These are phyloP conservation scores for Aspergillus quadrilineatus DNA, from an alignment of 2,329 filamentous ascomycete species.

Conservation along the genomic window DNA sequence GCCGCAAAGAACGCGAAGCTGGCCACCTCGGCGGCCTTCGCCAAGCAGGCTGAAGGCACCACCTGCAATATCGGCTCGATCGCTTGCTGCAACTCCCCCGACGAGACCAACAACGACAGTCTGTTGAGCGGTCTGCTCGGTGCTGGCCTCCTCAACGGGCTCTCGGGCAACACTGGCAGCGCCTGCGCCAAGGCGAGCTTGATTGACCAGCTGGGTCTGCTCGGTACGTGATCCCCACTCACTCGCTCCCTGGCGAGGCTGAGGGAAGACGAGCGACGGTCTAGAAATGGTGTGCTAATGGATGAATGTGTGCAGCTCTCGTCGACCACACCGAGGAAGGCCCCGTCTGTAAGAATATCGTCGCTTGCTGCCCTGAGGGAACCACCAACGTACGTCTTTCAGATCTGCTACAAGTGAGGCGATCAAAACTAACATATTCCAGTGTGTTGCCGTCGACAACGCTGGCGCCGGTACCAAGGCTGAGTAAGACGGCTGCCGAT, in stretches of 20 bases:
- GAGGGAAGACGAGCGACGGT: too few species aligned
- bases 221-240: neutral
- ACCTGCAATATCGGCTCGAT: slow-evolving; percentile 2
- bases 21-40: neutral
- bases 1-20: neutral
- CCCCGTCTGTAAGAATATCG: slow-evolving; percentile 7
- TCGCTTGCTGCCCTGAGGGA: slow-evolving; percentile 8
- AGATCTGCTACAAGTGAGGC: neutral
- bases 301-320: neutral
- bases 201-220: slow-evolving; percentile 10
- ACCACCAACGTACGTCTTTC: neutral
- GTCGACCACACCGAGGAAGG: slow-evolving; percentile 4
- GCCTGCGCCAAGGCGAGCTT: neutral
- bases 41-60: neutral
- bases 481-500: neutral
- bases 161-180: neutral
- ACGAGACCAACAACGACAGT: neutral
- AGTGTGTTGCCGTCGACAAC: neutral
- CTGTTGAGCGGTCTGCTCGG: neutral
- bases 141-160: neutral
- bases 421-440: neutral
- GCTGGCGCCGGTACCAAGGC: neutral
- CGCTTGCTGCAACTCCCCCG: slow-evolving; percentile 6
- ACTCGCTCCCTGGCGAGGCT: too few species aligned
- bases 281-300: neutral